These are phyloP conservation scores for Immersiella caudata DNA, from an alignment of 495 filamentous ascomycete species.

Conservation along the genomic window DNA sequence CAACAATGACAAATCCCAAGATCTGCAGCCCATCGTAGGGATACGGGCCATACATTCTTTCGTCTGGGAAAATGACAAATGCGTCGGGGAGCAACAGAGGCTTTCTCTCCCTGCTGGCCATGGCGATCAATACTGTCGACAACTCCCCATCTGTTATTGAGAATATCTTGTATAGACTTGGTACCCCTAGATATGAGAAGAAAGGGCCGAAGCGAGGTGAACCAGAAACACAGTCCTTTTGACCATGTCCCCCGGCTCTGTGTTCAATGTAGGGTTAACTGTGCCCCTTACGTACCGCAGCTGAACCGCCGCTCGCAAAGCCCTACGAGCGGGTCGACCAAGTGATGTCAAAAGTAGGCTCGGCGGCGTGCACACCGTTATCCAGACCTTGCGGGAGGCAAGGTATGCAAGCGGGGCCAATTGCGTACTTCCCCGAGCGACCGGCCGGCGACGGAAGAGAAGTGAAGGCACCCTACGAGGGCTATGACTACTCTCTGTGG, in stretches of 20 bases:
- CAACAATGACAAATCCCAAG: slow-evolving; percentile 42
- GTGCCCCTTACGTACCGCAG: too few relatives aligned
- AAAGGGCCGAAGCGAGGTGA: too few relatives aligned
- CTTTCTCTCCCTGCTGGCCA: neutral
- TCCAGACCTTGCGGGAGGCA: neutral
- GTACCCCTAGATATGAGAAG: too few relatives aligned
- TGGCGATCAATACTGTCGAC: neutral
- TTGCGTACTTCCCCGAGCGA: neutral
- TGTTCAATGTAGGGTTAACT: too few relatives aligned
- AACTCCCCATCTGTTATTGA: too few relatives aligned
- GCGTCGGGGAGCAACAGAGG: slow-evolving; percentile 9
- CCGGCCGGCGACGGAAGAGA: neutral
- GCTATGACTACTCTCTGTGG: too few relatives aligned
- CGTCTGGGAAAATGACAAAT: slow-evolving; percentile 16
- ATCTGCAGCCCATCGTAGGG: slow-evolving; percentile 38
- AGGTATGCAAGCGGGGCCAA: neutral
- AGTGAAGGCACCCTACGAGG: neutral
- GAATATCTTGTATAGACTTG: too few relatives aligned
- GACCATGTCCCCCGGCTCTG: too few relatives aligned
- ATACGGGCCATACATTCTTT: slow-evolving; percentile 15
- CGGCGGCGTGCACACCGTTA: neutral
- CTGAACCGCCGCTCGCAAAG: neutral
- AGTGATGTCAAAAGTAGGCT: neutral
- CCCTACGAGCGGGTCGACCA: neutral
- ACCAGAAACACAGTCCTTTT: too few relatives aligned